Percentiles rank a stretch among this genome's conserved stretches.
Conservation (phyloP, 805 yeast genomes). For the Saturnispora dispora region DNA sequence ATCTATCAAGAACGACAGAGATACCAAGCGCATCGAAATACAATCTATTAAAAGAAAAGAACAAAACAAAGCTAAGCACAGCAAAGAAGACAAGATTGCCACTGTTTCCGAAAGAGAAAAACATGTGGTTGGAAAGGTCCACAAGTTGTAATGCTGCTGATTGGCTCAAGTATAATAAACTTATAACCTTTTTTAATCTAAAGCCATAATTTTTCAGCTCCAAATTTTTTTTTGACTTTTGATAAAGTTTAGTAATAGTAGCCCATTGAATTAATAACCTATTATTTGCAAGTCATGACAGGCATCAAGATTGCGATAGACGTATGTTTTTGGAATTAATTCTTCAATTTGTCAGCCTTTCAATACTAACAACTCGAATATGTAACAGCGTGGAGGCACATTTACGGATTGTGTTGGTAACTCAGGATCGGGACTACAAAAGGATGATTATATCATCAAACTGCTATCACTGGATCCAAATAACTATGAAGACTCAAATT, state of each 20-base stretch:
- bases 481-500: slow-evolving; percentile 83
- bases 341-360: not conserved
- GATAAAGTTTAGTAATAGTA: not conserved
- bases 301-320: slow-evolving; percentile 15
- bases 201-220: not conserved
- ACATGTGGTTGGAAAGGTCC: slow-evolving; percentile 78
- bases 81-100: slow-evolving; percentile 52
- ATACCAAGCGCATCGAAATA: slow-evolving; percentile 69
- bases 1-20: slow-evolving; percentile 80
- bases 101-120: slow-evolving; percentile 68
- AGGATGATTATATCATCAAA: slow-evolving; percentile 62
- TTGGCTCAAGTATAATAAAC: not conserved
- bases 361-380: not conserved
- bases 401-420: slow-evolving; percentile 69
- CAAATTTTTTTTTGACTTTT: not conserved
- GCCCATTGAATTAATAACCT: not conserved
- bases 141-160: slow-evolving; percentile 30
- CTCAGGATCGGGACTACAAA: slow-evolving; percentile 39
- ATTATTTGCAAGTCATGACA: not conserved
- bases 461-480: slow-evolving; percentile 80
- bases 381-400: slow-evolving; percentile 65
- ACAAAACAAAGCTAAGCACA: slow-evolving; percentile 71
- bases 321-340: slow-evolving; percentile 7
- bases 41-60: slow-evolving; percentile 72
- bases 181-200: not conserved